phyloP scores from a whole-genome alignment of 805 yeast genomes.

The Pichia insulana region DNA sequence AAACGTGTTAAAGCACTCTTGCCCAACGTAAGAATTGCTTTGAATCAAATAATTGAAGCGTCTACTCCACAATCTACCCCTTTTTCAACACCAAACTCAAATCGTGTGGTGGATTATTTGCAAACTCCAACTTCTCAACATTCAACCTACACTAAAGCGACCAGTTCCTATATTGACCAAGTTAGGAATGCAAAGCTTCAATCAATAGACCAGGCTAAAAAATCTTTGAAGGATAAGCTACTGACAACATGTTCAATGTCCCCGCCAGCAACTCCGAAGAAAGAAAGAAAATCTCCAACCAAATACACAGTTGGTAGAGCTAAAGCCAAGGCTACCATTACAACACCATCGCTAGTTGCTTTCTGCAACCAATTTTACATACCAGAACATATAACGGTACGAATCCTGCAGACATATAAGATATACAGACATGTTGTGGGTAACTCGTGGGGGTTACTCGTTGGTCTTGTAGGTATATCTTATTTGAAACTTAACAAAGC shows the following conservation, averaged over 20 bases:
- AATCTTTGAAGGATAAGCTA: conserved; percentile 6
- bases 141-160: neutral
- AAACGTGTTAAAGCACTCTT: conserved; percentile 33
- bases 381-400: conserved; percentile 43
- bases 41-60: conserved; percentile 7
- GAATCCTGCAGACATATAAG: conserved; percentile 42
- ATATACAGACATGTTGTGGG: conserved; percentile 44
- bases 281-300: neutral
- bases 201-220: conserved; percentile 2
- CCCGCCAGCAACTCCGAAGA: conserved; percentile 5
- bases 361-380: conserved; percentile 59
- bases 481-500: conserved; percentile 45
- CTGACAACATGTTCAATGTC: neutral
- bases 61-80: neutral
- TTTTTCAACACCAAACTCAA: conserved; percentile 14
- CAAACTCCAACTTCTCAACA: neutral
- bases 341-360: conserved; percentile 33
- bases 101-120: conserved; percentile 3
- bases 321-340: conserved; percentile 11
- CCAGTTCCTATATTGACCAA: neutral
- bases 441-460: conserved; percentile 60
- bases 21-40: conserved; percentile 31
- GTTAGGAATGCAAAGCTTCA: neutral
- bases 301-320: conserved; percentile 5
- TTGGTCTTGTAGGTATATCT: conserved; percentile 57